Conservation (phyloP, 2,329 filamentous ascomycete genomes). For the Gliomastix tumulicola region DNA sequence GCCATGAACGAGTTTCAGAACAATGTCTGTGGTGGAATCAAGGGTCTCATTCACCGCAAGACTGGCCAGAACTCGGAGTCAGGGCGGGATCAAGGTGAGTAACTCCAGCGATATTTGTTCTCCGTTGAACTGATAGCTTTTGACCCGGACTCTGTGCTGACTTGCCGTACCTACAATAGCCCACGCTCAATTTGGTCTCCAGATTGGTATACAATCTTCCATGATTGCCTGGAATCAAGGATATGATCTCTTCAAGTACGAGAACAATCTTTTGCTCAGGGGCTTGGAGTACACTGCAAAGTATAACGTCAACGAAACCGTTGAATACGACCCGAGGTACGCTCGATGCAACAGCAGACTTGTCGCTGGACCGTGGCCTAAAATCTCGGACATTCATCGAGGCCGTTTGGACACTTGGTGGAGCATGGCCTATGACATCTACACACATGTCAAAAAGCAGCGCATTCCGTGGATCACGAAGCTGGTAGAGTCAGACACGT, state of each 20-base stretch:
- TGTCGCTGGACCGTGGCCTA: neutral
- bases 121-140: neutral
- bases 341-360: neutral
- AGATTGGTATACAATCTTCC: neutral
- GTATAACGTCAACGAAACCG: neutral
- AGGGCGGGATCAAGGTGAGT: neutral
- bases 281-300: neutral
- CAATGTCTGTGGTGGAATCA: neutral
- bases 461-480: too few species aligned
- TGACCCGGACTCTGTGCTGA: neutral
- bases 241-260: neutral
- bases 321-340: neutral
- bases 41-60: neutral
- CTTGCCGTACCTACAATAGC: too few species aligned
- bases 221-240: neutral
- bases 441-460: too few species aligned
- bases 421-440: too few species aligned
- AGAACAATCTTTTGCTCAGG: neutral
- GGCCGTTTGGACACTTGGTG: neutral
- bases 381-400: neutral
- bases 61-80: neutral
- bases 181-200: neutral
- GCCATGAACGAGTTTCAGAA: neutral
- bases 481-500: too few species aligned
- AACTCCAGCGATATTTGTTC: too few species aligned